A percentile compares a stretch with the other conserved stretches of the same genome.
Evolutionary conservation across 371 early-diverging fungal species (phyloP).

Genomic region (Mucor irregularis): DNA sequence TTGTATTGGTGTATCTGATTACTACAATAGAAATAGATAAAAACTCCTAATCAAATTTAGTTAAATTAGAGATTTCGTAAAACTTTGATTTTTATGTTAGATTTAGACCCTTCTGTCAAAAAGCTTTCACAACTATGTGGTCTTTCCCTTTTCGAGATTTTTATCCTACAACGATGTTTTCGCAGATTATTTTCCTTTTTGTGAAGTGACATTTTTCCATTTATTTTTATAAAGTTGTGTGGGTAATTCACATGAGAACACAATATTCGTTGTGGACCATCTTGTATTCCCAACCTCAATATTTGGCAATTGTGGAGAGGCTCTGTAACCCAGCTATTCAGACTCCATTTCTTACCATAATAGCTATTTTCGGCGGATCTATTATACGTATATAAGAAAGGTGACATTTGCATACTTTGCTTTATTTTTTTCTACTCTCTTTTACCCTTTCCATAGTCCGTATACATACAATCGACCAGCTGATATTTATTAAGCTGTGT

Average conservation of each 20-base stretch:
- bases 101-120: no score
- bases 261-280: constrained; percentile 7
- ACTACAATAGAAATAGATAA: no score
- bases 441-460: background rate
- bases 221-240: constrained; percentile 1
- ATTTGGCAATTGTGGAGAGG: constrained; percentile 12
- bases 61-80: no score
- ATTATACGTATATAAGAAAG: no score
- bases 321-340: constrained; percentile 2
- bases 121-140: no score
- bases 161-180: background rate
- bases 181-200: background rate
- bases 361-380: no score
- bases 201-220: background rate
- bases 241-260: constrained; percentile 22
- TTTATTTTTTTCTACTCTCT: background rate
- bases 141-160: background rate
- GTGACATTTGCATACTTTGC: no score
- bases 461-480: background rate
- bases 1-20: no score
- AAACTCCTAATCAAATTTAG: no score
- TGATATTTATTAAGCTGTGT: background rate
- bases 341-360: no score
- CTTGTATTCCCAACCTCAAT: constrained; percentile 11
- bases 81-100: no score